Evolutionary conservation across 768 basidiomycete genomes (phyloP), one percentile per base, ranked within the genome.

Genomic region (Termitomyces sp.): DNA sequence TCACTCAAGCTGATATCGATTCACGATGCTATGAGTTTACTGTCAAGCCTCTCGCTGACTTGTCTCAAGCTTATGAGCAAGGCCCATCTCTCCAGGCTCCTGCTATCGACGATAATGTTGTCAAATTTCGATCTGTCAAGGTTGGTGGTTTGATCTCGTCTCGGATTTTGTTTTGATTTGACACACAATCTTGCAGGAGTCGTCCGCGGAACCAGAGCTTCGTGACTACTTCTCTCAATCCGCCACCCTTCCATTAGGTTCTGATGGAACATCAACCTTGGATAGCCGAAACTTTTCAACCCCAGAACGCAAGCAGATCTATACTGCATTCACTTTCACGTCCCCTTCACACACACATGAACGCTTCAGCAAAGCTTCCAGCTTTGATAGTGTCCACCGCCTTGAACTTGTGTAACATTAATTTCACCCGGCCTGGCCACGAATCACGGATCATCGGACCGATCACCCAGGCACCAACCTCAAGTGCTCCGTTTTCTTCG

Each of bases 21-120:
- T 83, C 89, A n/a, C 81, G 81, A 52, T 91, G 89, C 72, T 89
- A 91, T 67, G 89, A 90, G 65, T 68, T 91, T 63, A 92, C 89
- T 5, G 89, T 92, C 63, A 75, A 81, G 66, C 90, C 90, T 46
- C 71, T 92, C 63, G 90, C 90, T 39, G 89, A 92, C 69, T 84
- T 92, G 50, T 87, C 78, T 44, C 76, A 81, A 61, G 90, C 90
- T 0, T 90, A 88, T 67, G 85, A 86, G 50, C 72, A 74, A 31
- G 64, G 66, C 59, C 62, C 73, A 20, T 69, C 69, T 30, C 65
- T 73, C 33, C 70, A 72, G 22, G 71, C 74, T 53, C 61, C 69
- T 62, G 41, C 65, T 44, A 58, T 74, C 57, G 70, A 70, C 58
- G 72, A 76, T 33, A 69, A 69, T 24, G 71, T 72, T 57, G 60